phyloP scores from a whole-genome alignment of 2,329 filamentous ascomycete genomes.

The Diaporthe longicolla region DNA sequence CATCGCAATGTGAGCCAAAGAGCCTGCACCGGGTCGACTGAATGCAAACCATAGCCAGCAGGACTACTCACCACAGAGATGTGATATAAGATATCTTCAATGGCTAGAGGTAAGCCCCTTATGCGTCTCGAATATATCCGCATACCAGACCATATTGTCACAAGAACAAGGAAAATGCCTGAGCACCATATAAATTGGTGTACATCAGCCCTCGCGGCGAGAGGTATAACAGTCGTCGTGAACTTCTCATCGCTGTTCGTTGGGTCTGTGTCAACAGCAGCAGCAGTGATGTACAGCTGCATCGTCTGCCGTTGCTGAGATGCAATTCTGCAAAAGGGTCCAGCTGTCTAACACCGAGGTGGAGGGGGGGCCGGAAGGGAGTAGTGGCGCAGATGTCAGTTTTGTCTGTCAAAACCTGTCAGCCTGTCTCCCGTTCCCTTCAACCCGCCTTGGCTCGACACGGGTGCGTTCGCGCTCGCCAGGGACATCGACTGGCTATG shows the following conservation, averaged over 20 bases:
- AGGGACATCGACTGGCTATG: neutral
- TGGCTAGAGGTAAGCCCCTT: constrained; percentile 18
- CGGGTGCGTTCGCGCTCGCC: neutral
- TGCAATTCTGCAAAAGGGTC: constrained; percentile 17
- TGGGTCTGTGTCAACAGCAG: neutral
- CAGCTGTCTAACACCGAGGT: constrained; percentile 3
- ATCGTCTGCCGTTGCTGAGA: constrained; percentile 11
- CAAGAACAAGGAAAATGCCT: constrained; percentile 26
- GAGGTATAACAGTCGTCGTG: constrained; percentile 21
- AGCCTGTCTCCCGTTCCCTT: neutral
- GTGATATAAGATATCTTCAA: constrained; percentile 35
- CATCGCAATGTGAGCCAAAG: neutral
- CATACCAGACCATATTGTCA: constrained; percentile 34
- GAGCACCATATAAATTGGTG: constrained; percentile 36
- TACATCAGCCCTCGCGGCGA: constrained; percentile 19
- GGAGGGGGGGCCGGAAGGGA: neutral
- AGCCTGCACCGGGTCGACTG: too few species aligned
- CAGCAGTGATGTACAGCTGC: constrained; percentile 5
- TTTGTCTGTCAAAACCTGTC: constrained; percentile 1
- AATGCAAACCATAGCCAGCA: neutral
- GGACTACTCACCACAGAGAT: constrained; percentile 17
- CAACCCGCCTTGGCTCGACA: neutral
- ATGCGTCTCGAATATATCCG: constrained; percentile 36
- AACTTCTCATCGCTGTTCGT: neutral
- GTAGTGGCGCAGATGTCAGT: neutral